Conservation (phyloP, 140 eudicot species). For the Stevia rebaudiana region DNA sequence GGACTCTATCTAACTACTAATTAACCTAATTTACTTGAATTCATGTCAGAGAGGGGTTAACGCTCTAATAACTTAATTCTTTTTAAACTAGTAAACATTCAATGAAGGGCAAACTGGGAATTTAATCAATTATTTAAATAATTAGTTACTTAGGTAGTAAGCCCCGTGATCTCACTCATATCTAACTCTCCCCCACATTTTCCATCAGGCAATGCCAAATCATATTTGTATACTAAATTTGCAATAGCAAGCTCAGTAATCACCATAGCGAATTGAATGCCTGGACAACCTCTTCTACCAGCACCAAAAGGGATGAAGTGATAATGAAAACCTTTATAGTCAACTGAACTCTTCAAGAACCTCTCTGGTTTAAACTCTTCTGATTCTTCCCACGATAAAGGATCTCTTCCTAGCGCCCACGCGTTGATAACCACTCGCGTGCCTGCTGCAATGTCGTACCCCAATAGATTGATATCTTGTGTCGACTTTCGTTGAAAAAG, state of each 20-base stretch:
- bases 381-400: constrained; percentile 15
- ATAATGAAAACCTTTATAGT: constrained; percentile 24
- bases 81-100: too few species aligned
- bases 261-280: constrained; percentile 15
- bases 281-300: constrained; percentile 32
- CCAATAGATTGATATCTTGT: constrained; percentile 25
- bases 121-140: too few species aligned
- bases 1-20: too few species aligned
- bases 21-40: too few species aligned
- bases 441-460: constrained; percentile 18
- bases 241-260: constrained; percentile 21
- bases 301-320: constrained; percentile 31
- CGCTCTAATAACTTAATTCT: too few species aligned
- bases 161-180: constrained; percentile 19
- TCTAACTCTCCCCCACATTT: constrained; percentile 16
- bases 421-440: constrained; percentile 31
- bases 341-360: constrained; percentile 20
- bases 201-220: constrained; percentile 11
- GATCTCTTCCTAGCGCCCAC: constrained; percentile 34
- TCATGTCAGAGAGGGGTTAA: too few species aligned
- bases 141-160: too few species aligned
- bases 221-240: constrained; percentile 16
- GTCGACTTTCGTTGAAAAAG: constrained; percentile 26
- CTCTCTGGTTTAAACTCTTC: constrained; percentile 30
- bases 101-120: too few species aligned